Evolutionary conservation across 2,329 filamentous ascomycete genomes (phyloP), one percentile per base, ranked within the genome.

Genomic region (Dichotomopilus funicola): DNA sequence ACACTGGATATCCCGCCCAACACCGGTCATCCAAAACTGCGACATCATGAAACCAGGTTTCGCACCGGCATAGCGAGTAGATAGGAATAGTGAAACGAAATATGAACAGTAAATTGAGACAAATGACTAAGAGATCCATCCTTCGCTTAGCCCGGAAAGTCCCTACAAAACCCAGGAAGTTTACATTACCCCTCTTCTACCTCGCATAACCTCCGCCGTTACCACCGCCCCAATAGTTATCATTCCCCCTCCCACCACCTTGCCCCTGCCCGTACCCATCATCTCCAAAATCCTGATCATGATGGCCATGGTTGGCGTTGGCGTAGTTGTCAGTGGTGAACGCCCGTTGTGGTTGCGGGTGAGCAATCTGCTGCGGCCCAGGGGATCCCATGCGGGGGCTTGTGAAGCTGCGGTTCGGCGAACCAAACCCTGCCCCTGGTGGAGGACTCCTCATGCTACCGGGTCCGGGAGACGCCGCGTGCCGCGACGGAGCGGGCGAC

Each of bases 301-400:
- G 7, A 31, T 44, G 13, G 4, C 33, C 53, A 27, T 48, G 13
- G 4, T 43, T 47, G 3, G 10, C 12, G 11, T 49, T 46, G 6
- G 56, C 55, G 41, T 63, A 62, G 12, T 59, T 57, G 48, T 55
- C 59, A 1, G 59, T 54, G 1, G 61, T 66, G 46, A 59, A 65
- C 36, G 62, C 65, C 43, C 64, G 54, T 38, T 64, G 62, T 1
- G 64, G 64, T 46, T 65, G 63, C 2, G 59, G 61, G 4, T 59
- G 57, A 4, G 55, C 61, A 19, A 64, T 43, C 11, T 54, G 61
- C 38, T 46, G 62, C n/a, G 66, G 65, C 49, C 64, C 66, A 1
- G 66, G 64, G 8, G 68, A 67, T 1, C 60, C 67, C 48, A 58
- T 55, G 33, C 66, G 63, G 57, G 65, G 68, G 10, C 56, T 62